Conservation (phyloP, 2,329 filamentous ascomycete species). For the Dactylella cylindrospora region DNA sequence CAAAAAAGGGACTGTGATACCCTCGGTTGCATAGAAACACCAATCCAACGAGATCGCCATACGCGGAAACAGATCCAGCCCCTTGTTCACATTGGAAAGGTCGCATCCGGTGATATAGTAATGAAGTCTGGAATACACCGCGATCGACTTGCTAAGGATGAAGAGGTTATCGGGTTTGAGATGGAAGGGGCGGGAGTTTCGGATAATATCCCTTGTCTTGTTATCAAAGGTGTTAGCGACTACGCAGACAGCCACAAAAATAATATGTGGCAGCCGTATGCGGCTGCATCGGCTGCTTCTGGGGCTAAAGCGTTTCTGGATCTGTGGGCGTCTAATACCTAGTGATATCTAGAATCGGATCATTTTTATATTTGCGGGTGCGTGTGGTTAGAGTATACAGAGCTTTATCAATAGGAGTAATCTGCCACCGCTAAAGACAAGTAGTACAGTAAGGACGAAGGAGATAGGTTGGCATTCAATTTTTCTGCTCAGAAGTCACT, state of each 20-base stretch:
- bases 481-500: too few species aligned
- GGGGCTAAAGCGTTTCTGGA: conserved; percentile 48
- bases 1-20: neutral
- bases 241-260: conserved; percentile 51
- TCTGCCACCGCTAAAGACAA: too few species aligned
- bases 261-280: conserved; percentile 50
- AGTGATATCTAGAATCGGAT: too few species aligned
- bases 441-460: too few species aligned
- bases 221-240: conserved; percentile 51
- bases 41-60: neutral
- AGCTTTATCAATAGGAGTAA: too few species aligned
- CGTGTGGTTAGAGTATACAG: too few species aligned
- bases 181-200: conserved; percentile 50
- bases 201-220: conserved; percentile 47
- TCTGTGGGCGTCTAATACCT: conserved; percentile 5
- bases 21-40: neutral
- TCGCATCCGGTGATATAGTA: conserved; percentile 51
- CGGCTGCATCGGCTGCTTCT: conserved; percentile 49
- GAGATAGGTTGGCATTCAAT: too few species aligned
- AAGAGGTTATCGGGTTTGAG: conserved; percentile 49
- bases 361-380: too few species aligned
- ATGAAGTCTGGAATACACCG: conserved; percentile 50
- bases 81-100: conserved; percentile 51
- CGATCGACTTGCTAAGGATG: conserved; percentile 45
- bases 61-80: neutral